Evolutionary conservation across 2,329 filamentous ascomycete species (phyloP), one percentile per base, ranked within the genome.

Genomic region (Colletotrichum sp.): DNA sequence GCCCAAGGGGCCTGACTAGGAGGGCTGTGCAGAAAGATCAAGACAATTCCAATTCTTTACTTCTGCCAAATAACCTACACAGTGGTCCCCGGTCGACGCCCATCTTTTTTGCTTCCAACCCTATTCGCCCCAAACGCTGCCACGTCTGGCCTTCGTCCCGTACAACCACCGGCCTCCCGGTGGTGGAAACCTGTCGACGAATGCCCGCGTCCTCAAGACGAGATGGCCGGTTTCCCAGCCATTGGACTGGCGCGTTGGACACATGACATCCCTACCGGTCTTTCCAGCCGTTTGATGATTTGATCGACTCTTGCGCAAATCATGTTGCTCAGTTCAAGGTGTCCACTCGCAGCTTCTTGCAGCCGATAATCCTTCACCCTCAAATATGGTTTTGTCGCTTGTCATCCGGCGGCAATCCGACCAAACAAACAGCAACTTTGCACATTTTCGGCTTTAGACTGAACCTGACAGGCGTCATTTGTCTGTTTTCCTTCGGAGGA

Each of bases 41-140:
- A 59, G 44, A 26, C 15, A 69, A 69, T 74, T 74, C 52, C 64
- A 76, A 65, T 65, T 76, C 28, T 39, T 69, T 60, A n/a, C 57
- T 74, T 63, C 70, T 76, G 64, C 71, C 32, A 68, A 73, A 59
- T 64, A 59, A 49, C 34, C 59, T 65, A 39, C 59, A 55, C 74
- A 15, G 34, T 16, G 34, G 18, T 66, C 59, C 64, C 74, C 30
- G 6, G 64, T 74, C 28, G 18, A 34, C 26, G 18, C 13, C 24
- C 34, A n/a, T 18, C 59, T 18, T 32, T 52, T 30, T 64, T 4
- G 18, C 64, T 36, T 39, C 26, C 49, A 32, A 60, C 44, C 59
- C 49, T 74, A 55, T 74, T 65, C 28, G 74, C 74, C 74, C 65
- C 74, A 76, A 76, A 76, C 74, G 57, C 15, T 65, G 15, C 34